Base-by-base conservation (phyloP, 192 early-diverging fungal genomes). In the Coemansia brasiliensis region DNA sequence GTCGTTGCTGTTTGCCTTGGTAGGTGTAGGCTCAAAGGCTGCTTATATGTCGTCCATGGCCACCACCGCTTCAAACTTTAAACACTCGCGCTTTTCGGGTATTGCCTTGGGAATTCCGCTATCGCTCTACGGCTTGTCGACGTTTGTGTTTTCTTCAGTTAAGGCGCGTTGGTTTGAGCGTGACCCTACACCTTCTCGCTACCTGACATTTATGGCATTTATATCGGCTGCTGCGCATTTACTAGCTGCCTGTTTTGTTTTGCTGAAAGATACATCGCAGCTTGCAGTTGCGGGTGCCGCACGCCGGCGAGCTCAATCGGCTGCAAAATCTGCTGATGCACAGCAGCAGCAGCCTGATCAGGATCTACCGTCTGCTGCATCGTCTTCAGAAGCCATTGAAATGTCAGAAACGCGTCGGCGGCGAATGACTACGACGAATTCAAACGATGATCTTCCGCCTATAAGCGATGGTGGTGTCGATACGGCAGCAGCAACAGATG, bases 41-140 rank as follows among this genome's bases (percentile, higher is more conserved):
- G 85, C 82, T 0, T 86, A 84, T 58, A 86, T 86, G 83, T 68
- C 83, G 24, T 60, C 82, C 9, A 82, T 86, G 80, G 75, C 82
- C 20, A 82, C 83, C 11, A 84, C 84, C 2, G 85, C 84, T 10
- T 72, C 75, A 32, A 86, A 86, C 63, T 84, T 86, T 50, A 59
- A 64, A 11, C 72, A 70, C 38, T 78, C 81, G 1, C 40, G 69
- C 6, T 55, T 80, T 22, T 55, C 69, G 9, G 86, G 86, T 26
- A 38, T 87, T 32, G 84, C 84, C n/a, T 59, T 88, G 68, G 82
- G 85, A 17, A 52, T 83, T 0, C 85, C 86, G 39, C 62, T 83
- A 39, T 82, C 83, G 11, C 61, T 76, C 39, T 86, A 84, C 62
- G 86, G 85, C 4, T 67, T 88, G 26, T 85, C 86, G 13, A 84